Evolutionary conservation across 495 filamentous ascomycete species (phyloP), one percentile per base, ranked within the genome.

Genomic region (Evernia prunastri): DNA sequence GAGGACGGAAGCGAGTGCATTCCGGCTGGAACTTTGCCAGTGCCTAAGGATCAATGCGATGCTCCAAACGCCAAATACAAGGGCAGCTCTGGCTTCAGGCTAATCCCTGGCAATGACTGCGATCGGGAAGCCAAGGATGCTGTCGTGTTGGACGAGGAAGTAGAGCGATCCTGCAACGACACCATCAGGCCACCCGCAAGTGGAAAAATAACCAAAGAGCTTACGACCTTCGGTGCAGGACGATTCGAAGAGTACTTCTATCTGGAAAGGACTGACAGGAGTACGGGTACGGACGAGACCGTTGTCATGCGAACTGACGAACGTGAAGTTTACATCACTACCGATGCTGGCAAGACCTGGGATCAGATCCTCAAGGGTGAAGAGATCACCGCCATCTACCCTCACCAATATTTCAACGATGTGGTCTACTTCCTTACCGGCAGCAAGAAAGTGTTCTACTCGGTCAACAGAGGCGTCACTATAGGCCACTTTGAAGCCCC

Each of bases 81-180:
- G 77, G 94, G 89, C 20, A 86, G 86, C 9, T 96, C 93, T 35
- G 94, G 94, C 33, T 98, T 89, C 80, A 85, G 92, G 60, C 82
- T 90, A 70, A 97, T 98, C 59, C 92, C 93, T 13, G 95, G 94
- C 5, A 92, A 98, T 73, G 81, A 80, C 25, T 98, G 94, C 75
- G 82, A 87, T 66, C 82, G 80, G n/a, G 71, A 80, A 11, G 60
- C 56, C 31, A 66, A 71, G 39, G 81, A 72, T 35, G 80, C 78
- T 54, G 71, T 73, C 36, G 70, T 78, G 47, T 69, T 79, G 13
- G 79, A 81, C 40, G 67, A 78, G 37, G 69, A 81, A 36, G 68
- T 79, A 47, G 75, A 80, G 59, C 70, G 80, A 23, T 70, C 79
- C 23, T 89, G 86, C 71, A 74, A 72, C 42, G 81, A 86, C 57